Conservation (phyloP, 2,329 filamentous ascomycete species). For the Penicillium sp. region DNA sequence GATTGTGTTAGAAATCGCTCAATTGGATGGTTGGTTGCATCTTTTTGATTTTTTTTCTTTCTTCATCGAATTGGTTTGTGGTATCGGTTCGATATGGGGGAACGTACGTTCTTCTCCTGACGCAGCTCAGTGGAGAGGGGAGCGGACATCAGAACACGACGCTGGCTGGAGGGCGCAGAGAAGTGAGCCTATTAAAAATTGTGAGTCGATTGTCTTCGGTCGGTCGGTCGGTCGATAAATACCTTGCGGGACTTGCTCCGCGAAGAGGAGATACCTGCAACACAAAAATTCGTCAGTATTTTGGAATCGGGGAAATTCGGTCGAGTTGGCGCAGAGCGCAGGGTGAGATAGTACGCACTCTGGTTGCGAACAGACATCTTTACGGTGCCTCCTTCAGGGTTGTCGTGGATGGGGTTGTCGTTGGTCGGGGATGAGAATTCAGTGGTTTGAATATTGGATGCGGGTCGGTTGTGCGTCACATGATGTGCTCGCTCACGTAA, state of each 20-base stretch:
- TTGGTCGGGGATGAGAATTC: constrained; percentile 27
- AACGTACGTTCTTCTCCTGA: constrained; percentile 95
- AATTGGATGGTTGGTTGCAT: neutral
- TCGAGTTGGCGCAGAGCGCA: constrained; percentile 7
- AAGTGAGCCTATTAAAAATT: constrained; percentile 71
- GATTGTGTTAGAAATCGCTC: constrained; percentile 15
- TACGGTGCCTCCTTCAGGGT: constrained; percentile 24
- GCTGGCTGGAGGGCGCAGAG: constrained; percentile 88
- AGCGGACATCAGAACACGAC: constrained; percentile 96
- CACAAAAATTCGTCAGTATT: constrained; percentile 8
- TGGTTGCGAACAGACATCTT: constrained; percentile 32
- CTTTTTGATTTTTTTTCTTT: neutral
- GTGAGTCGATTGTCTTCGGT: constrained; percentile 6
- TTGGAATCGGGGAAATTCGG: constrained; percentile 1
- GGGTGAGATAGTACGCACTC: constrained; percentile 18
- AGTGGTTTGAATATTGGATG: constrained; percentile 28
- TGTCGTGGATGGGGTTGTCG: constrained; percentile 32
- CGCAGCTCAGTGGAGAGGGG: constrained; percentile 95
- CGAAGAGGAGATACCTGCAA: constrained; percentile 23
- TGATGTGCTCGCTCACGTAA: constrained; percentile 24
- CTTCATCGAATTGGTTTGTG: neutral
- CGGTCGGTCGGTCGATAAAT: constrained; percentile 3
- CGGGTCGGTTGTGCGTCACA: constrained; percentile 32
- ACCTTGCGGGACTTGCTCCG: constrained; percentile 73
- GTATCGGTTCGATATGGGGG: neutral